Evolutionary conservation across 495 filamentous ascomycete genomes (phyloP), one percentile per base, ranked within the genome.

Genomic region (Trypethelium eluteriae): DNA sequence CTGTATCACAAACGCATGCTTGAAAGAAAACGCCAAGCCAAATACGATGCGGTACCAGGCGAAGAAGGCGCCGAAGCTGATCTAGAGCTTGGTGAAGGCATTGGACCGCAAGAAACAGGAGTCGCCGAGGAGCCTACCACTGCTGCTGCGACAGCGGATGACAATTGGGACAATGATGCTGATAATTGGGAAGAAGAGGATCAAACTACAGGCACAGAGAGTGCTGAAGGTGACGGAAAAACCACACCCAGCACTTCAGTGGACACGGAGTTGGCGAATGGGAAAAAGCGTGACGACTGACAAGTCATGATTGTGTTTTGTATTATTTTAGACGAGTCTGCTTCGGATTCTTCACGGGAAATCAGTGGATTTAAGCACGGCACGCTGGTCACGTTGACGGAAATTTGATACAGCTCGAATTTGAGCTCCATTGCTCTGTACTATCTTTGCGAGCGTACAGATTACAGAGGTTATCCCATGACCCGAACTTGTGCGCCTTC

Each of bases 1-100:
- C 92, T 90, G 88, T 98, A 98, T 69, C 94, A 98, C 77, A 89
- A 88, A 67, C 85, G 94, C 49, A 98, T 98, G 95, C 80, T 98
- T 62, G 92, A 97, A 73, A 82, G 94, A 62, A 91, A 91, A 71
- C 84, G 95, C 61, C 79, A 86, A 72, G 85, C 85, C 53, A 89
- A 88, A 68, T 93, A 95, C 70, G 80, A 81, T 25, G 76, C 85
- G 16, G 85, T 90, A 41, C 81, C 84, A 4, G 82, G 80, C 39
- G 85, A 86, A 64, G 73, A 73, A 25, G 68, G 63, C 16, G 76
- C 76, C 2, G 77, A 79, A 70, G 74, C 75, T 64, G 76, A 80
- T 62, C 68, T 80, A 12, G 77, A 77, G 61, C 72, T 78, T 9
- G 75, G 72, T 14, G 72, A 75, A 53, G 75, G 64, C 39, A 63